phyloP scores from a whole-genome alignment of 208 protist species.

The Trypanosoma cruzi region DNA sequence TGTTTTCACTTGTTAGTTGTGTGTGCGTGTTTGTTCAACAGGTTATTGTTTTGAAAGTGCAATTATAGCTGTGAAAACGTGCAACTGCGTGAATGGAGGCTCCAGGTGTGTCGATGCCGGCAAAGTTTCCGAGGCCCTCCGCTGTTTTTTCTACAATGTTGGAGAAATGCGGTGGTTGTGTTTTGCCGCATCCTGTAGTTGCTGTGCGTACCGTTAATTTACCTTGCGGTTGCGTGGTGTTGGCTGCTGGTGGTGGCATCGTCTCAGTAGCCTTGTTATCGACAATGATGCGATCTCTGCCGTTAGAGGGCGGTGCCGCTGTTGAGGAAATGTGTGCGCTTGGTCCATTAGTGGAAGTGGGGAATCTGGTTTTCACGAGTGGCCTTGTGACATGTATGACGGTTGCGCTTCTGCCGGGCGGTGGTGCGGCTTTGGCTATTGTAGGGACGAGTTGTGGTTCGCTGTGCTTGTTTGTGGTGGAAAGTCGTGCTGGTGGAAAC shows the following conservation, averaged over 20 bases:
- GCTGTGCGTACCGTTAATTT: constrained; percentile 13
- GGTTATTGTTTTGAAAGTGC: too few species aligned
- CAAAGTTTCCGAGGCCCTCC: not conserved
- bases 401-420: constrained; percentile 39
- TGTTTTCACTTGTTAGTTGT: too few species aligned
- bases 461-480: constrained; percentile 48
- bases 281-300: not conserved
- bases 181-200: constrained; percentile 8
- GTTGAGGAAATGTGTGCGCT: too few species aligned
- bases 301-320: not conserved
- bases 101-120: not conserved
- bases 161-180: constrained; percentile 3
- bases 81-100: too few species aligned
- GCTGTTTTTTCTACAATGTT: not conserved
- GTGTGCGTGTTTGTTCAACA: too few species aligned
- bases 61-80: too few species aligned
- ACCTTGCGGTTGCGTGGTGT: constrained; percentile 20
- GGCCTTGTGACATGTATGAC: constrained; percentile 42
- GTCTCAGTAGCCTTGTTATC: constrained; percentile 24
- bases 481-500: constrained; percentile 15
- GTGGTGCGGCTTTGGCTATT: constrained; percentile 43
- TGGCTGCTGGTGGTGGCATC: constrained; percentile 22
- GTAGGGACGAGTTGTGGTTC: constrained; percentile 59
- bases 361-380: constrained; percentile 8
- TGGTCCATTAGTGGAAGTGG: not conserved